Evolutionary conservation across 306 rosid genomes (phyloP), one percentile per base, ranked within the genome.

Genomic region (Rosa multiflora): DNA sequence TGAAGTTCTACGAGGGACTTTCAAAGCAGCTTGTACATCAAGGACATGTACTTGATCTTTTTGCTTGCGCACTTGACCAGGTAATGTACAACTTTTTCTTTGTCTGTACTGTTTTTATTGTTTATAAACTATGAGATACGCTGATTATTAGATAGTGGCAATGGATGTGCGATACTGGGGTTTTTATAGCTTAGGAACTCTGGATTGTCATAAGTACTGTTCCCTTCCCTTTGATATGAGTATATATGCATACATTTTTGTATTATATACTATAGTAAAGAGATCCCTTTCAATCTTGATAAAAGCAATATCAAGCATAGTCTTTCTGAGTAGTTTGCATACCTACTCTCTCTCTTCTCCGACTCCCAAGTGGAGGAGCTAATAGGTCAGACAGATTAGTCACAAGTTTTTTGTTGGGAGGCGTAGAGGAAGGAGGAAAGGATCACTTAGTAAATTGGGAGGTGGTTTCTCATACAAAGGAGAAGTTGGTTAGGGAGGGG

Each of bases 21-120:
- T 83, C 99, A 2, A 95, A 89, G 97, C 98, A 95, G 94, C 99
- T 95, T 76, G 93, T 95, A 67, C 92, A 91, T 88, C 99, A 95
- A 88, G 99, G 99, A 64, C 99, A 95, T 78, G 97, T 91, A 46
- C 87, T 95, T 81, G 98, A 95, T 88, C 94, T 95, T 75, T 95
- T 95, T 81, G 99, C 97, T 71, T 87, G 98, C 78, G 98, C 99
- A 75, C 98, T 91, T 52, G 99, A 95, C 88, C 99, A 95, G 98
- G 99, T 95, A 84, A 83, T 76, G 26, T 42, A 78, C 75, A 14
- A 39, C 32, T 55, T 75, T 39, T 55, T 40, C 51, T 42, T 58
- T 13, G 43, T 5, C 8, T 78, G 8, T 56, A n/a, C 43, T 83
- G 20, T 74, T 63, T 81, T 75, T 40, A 61, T 53, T 63, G 78